Percentiles rank a stretch among this genome's conserved stretches.
Conservation (phyloP, 257 asterid genomes). For the Leonotis leonurus region DNA sequence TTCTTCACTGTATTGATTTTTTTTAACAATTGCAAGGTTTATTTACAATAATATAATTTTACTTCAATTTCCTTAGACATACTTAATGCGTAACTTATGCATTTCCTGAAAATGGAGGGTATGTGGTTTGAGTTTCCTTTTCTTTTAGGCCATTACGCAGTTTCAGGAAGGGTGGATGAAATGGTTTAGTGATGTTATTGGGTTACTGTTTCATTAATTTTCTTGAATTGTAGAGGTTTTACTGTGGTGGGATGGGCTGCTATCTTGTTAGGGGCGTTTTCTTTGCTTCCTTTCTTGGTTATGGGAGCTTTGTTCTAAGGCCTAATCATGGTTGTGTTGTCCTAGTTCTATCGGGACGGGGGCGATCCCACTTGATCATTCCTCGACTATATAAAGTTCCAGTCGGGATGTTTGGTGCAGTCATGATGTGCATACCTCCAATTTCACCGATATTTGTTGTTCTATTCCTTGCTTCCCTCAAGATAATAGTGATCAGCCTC, state of each 20-base stretch:
- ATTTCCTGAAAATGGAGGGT: conserved; percentile 55
- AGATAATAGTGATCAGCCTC: conserved; percentile 46
- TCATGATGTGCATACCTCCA: conserved; percentile 48
- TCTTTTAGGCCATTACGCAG: conserved; percentile 50
- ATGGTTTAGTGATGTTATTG: conserved; percentile 67
- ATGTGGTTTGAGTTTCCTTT: conserved; percentile 54
- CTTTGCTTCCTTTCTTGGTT: conserved; percentile 50
- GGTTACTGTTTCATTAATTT: conserved; percentile 37
- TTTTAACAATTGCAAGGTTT: too few relatives aligned
- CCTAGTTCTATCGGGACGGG: conserved; percentile 62
- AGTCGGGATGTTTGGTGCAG: conserved; percentile 35
- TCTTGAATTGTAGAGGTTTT: conserved; percentile 56
- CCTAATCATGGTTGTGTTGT: conserved; percentile 48
- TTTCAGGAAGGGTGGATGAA: conserved; percentile 65
- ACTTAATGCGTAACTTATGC: too few relatives aligned
- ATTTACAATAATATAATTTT: too few relatives aligned
- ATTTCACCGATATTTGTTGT: conserved; percentile 41
- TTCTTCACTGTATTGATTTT: too few relatives aligned
- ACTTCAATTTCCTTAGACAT: too few relatives aligned
- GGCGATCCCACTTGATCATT: conserved; percentile 42
- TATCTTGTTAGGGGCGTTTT: conserved; percentile 36
- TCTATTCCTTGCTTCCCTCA: conserved; percentile 34
- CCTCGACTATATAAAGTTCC: conserved; percentile 56
- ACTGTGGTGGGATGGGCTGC: conserved; percentile 64
- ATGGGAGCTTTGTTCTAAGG: conserved; percentile 66